These are phyloP conservation scores for Pyrus communis DNA, from an alignment of 306 rosid species.

Conservation along the genomic window DNA sequence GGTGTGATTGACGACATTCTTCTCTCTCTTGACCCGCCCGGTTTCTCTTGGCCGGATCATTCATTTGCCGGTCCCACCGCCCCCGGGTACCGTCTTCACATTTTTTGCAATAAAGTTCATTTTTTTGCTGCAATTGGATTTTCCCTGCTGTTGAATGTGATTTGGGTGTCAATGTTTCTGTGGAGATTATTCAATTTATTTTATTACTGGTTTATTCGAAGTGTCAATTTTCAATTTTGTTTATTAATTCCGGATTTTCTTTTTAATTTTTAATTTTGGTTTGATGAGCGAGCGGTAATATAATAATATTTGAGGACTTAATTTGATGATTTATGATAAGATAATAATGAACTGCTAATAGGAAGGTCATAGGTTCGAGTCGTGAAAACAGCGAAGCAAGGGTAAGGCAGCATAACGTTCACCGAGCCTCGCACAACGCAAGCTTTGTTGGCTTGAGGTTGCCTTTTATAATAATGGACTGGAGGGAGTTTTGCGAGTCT, in stretches of 20 bases:
- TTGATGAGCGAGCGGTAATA: not conserved
- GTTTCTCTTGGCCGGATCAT: slow-evolving; percentile 48
- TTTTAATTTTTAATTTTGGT: not conserved
- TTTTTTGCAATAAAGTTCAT: not conserved
- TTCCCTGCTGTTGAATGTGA: not conserved
- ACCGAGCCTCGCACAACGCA: too few relatives aligned
- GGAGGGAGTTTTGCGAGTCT: too few relatives aligned
- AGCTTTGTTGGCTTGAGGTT: too few relatives aligned
- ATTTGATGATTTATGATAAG: not conserved
- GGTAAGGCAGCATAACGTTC: too few relatives aligned
- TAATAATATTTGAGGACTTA: not conserved
- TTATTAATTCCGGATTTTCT: not conserved
- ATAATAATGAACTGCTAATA: not conserved
- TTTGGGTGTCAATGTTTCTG: not conserved
- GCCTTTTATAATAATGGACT: too few relatives aligned
- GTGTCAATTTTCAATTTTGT: not conserved
- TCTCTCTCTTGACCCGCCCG: slow-evolving; percentile 29
- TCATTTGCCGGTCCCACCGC: slow-evolving; percentile 22
- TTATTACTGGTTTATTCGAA: not conserved
- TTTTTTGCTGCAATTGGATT: not conserved
- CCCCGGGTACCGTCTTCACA: slow-evolving; percentile 20
- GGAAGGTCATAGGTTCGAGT: not conserved
- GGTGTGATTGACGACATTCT: slow-evolving; percentile 45
- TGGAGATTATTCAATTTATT: not conserved
- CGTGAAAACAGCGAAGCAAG: too few relatives aligned